phyloP scores from a whole-genome alignment of 116 monocot species.

The Cymodocea nodosa region DNA sequence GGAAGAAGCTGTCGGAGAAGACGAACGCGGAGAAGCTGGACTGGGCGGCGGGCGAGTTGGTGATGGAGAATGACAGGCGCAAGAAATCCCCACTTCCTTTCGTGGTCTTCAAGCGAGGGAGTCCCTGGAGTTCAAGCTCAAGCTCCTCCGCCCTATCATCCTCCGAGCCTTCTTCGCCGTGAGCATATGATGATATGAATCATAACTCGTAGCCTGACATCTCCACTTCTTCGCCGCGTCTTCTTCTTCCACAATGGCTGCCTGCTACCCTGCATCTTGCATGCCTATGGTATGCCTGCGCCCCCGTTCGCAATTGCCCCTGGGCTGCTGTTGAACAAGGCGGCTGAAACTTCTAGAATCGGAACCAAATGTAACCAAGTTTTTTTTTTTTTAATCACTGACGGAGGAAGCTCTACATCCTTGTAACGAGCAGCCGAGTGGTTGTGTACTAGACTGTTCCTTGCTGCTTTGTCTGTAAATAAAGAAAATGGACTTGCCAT shows the following conservation, averaged over 20 bases:
- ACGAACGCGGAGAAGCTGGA: slow-evolving; percentile 50
- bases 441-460: too few species aligned
- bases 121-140: slow-evolving; percentile 3
- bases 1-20: slow-evolving; percentile 22
- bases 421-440: too few species aligned
- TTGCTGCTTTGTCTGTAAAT: background rate
- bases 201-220: too few species aligned
- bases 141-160: slow-evolving; percentile 4
- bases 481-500: background rate
- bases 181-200: background rate
- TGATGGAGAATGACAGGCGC: slow-evolving; percentile 31
- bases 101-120: slow-evolving; percentile 22
- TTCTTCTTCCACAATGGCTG: background rate
- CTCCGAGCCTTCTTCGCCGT: background rate
- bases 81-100: slow-evolving; percentile 11
- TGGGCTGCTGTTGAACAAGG: too few species aligned
- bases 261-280: background rate
- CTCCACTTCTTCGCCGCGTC: too few species aligned
- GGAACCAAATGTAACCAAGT: too few species aligned
- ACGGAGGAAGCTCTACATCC: too few species aligned
- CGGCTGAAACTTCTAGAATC: too few species aligned
- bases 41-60: slow-evolving; percentile 23
- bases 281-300: too few species aligned
- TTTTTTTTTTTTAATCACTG: too few species aligned
- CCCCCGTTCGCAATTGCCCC: background rate